Conservation (phyloP, 1,139 yeast genomes). For the Pichia inconspicua region DNA sequence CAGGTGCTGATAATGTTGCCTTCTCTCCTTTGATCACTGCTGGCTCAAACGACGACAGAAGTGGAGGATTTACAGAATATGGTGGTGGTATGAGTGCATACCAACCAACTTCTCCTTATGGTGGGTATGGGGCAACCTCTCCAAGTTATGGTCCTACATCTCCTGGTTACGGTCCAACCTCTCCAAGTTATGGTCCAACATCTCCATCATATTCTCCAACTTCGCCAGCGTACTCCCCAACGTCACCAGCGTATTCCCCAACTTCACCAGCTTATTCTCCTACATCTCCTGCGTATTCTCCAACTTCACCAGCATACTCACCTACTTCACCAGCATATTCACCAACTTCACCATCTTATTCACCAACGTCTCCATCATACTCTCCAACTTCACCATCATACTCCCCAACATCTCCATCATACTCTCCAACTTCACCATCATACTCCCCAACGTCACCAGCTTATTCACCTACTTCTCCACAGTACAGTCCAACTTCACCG, state of each 20-base stretch:
- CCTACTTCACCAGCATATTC: slow-evolving; percentile 66
- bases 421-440: slow-evolving; percentile 62
- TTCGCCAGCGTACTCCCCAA: slow-evolving; percentile 49
- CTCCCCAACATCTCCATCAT: slow-evolving; percentile 64
- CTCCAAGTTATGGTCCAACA: slow-evolving; percentile 44
- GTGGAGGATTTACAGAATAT: slow-evolving; percentile 89
- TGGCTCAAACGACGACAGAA: slow-evolving; percentile 64
- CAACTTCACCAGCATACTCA: slow-evolving; percentile 63
- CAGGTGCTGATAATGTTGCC: slow-evolving; percentile 74
- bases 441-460: slow-evolving; percentile 71
- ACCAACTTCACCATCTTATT: slow-evolving; percentile 68
- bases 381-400: slow-evolving; percentile 72
- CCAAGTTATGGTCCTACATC: slow-evolving; percentile 52
- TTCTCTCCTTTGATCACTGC: slow-evolving; percentile 86
- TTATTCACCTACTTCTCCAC: slow-evolving; percentile 65
- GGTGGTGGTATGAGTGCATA: slow-evolving; percentile 51
- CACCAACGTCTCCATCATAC: slow-evolving; percentile 67
- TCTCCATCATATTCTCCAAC: slow-evolving; percentile 36
- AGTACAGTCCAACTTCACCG: slow-evolving; percentile 68
- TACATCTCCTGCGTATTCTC: slow-evolving; percentile 61
- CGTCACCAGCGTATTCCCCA: slow-evolving; percentile 52
- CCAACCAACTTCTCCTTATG: slow-evolving; percentile 55
- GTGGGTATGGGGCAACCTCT: slow-evolving; percentile 50
- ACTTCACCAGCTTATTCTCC: slow-evolving; percentile 55
- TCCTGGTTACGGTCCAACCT: slow-evolving; percentile 44